phyloP scores from a whole-genome alignment of 2,329 filamentous ascomycete genomes.

The Monilinia aucupariae region DNA sequence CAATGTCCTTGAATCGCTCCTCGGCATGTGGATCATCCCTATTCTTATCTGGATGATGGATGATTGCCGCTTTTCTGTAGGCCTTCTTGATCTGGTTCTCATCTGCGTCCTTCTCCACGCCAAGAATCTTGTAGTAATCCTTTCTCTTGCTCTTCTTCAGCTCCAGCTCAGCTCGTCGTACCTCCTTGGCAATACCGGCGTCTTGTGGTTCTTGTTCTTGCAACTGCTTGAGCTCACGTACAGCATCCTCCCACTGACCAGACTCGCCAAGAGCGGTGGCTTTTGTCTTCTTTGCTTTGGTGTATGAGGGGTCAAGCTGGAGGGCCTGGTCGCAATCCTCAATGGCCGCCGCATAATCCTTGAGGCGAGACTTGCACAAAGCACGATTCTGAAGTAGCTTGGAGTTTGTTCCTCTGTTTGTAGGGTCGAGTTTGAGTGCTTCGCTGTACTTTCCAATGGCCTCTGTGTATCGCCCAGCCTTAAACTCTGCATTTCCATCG shows the following conservation, averaged over 20 bases:
- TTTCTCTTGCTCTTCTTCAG: slow-evolving; percentile 97
- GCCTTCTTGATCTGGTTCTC: slow-evolving; percentile 91
- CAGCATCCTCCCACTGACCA: slow-evolving; percentile 86
- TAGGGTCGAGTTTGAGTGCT: slow-evolving; percentile 78
- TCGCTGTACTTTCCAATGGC: slow-evolving; percentile 81
- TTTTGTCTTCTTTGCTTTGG: slow-evolving; percentile 88
- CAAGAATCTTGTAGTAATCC: slow-evolving; percentile 98
- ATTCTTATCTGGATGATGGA: slow-evolving; percentile 98
- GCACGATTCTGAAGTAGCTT: slow-evolving; percentile 94
- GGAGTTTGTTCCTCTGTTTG: slow-evolving; percentile 87
- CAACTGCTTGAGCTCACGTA: slow-evolving; percentile 82
- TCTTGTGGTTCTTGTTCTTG: slow-evolving; percentile 80
- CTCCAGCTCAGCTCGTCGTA: slow-evolving; percentile 86
- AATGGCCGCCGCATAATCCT: slow-evolving; percentile 76
- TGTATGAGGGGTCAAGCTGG: slow-evolving; percentile 74
- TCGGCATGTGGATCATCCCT: slow-evolving; percentile 78
- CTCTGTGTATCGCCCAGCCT: slow-evolving; percentile 69
- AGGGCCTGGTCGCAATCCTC: slow-evolving; percentile 81
- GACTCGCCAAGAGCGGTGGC: slow-evolving; percentile 82
- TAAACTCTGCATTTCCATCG: slow-evolving; percentile 87
- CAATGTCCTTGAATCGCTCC: slow-evolving; percentile 94
- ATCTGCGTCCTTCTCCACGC: slow-evolving; percentile 75
- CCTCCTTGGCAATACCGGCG: slow-evolving; percentile 72
- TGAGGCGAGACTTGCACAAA: slow-evolving; percentile 75
- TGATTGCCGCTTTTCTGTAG: slow-evolving; percentile 88